phyloP scores from a whole-genome alignment of 1,284 basidiomycete genomes.

The Apiotrichum akiyoshidainum region DNA sequence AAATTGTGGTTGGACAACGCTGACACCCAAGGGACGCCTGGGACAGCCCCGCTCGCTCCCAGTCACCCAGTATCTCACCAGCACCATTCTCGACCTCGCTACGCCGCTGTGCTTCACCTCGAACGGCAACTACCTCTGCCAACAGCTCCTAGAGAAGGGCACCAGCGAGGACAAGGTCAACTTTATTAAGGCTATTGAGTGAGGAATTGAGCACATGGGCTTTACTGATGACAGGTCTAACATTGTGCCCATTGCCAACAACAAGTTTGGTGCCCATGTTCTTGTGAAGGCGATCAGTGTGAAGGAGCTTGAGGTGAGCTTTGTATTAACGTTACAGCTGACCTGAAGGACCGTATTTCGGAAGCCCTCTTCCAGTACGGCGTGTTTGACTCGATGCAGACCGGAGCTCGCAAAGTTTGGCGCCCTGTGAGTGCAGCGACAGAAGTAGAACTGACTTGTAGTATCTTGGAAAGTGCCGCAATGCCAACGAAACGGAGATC shows the following conservation, averaged over 20 bases:
- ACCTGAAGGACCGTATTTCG: constrained; percentile 27
- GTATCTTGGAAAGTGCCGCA: constrained; percentile 45
- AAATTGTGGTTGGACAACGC: too few relatives aligned
- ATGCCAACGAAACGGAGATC: constrained; percentile 26
- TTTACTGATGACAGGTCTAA: constrained; percentile 27
- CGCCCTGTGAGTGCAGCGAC: constrained; percentile 29
- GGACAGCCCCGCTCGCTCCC: constrained; percentile 11
- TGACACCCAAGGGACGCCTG: constrained; percentile 9
- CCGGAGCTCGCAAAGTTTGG: constrained; percentile 44
- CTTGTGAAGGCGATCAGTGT: constrained; percentile 41
- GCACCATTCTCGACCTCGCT: constrained; percentile 38
- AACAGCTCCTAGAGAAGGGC: constrained; percentile 43
- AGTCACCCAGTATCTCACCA: constrained; percentile 22
- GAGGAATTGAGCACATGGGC: neutral
- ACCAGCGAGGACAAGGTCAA: constrained; percentile 34
- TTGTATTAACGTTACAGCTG: neutral
- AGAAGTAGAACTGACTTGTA: neutral
- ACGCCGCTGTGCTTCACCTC: constrained; percentile 43
- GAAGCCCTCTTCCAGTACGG: constrained; percentile 38
- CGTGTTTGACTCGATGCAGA: constrained; percentile 43
- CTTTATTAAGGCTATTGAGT: constrained; percentile 42
- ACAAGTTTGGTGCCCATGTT: constrained; percentile 48
- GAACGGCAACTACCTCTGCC: constrained; percentile 47
- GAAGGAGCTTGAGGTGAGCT: constrained; percentile 41
- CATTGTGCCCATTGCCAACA: constrained; percentile 42